Conservation (phyloP, 768 basidiomycete genomes). For the Termitomyces sp. region DNA sequence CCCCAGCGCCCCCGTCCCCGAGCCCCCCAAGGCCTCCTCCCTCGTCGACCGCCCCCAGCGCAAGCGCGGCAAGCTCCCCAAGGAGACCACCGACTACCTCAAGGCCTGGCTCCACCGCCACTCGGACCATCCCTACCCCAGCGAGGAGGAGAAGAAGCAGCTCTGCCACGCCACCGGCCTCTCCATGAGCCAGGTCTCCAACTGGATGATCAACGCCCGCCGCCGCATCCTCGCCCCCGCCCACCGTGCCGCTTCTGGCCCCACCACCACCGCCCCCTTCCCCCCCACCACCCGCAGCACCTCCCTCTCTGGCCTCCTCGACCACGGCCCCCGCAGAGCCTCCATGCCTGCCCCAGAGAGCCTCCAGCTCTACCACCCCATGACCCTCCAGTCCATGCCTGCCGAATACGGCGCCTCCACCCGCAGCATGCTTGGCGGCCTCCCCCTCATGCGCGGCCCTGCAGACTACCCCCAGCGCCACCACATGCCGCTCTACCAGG, state of each 20-base stretch:
- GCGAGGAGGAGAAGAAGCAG: conserved; percentile 89
- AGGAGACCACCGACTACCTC: conserved; percentile 87
- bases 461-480: conserved; percentile 35
- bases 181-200: conserved; percentile 87
- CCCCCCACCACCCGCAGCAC: conserved; percentile 45
- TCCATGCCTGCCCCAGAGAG: conserved; percentile 66
- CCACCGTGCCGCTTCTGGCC: conserved; percentile 69
- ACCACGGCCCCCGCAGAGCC: conserved; percentile 52
- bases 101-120: conserved; percentile 88
- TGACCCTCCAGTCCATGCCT: conserved; percentile 67
- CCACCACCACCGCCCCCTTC: conserved; percentile 77
- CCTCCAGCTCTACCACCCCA: conserved; percentile 75
- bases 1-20: conserved; percentile 29
- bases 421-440: conserved; percentile 45
- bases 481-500: conserved; percentile 36
- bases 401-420: conserved; percentile 41
- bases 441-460: conserved; percentile 29
- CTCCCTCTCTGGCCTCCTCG: conserved; percentile 38
- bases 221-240: conserved; percentile 83
- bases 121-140: conserved; percentile 86
- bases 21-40: conserved; percentile 30
- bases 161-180: conserved; percentile 82
- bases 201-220: conserved; percentile 93
- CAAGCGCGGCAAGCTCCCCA: conserved; percentile 85
- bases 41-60: conserved; percentile 76